phyloP scores from a whole-genome alignment of 2,329 filamentous ascomycete genomes.

The Polychaeton citri region DNA sequence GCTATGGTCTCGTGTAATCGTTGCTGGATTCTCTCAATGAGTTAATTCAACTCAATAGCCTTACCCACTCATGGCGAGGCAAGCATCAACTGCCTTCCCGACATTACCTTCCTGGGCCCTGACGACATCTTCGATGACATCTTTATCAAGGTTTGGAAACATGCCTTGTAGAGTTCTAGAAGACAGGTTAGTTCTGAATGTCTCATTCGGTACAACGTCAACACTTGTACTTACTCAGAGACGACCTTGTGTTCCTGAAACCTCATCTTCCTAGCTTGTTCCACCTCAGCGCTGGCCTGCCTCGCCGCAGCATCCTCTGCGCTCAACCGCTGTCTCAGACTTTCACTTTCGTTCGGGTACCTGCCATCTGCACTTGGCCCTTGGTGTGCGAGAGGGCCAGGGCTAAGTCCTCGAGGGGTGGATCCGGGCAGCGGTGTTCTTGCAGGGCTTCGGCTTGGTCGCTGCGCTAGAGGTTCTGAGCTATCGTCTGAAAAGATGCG shows the following conservation, averaged over 20 bases:
- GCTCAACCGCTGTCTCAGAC: conserved; percentile 38
- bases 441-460: not conserved
- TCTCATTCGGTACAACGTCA: not conserved
- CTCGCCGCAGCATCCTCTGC: conserved; percentile 80
- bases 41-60: too few species aligned
- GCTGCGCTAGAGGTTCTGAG: conserved; percentile 18
- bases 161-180: conserved; percentile 69
- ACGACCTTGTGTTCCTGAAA: conserved; percentile 77
- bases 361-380: not conserved
- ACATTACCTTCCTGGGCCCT: conserved; percentile 76
- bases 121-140: conserved; percentile 94
- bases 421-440: not conserved
- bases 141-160: conserved; percentile 90
- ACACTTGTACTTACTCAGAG: conserved; percentile 49
- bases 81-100: conserved; percentile 35
- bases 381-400: conserved; percentile 1
- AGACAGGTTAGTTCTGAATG: not conserved
- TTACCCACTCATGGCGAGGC: conserved; percentile 27
- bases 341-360: conserved; percentile 1
- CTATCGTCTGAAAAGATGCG: conserved; percentile 76
- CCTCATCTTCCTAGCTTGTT: conserved; percentile 73
- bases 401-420: conserved; percentile 2
- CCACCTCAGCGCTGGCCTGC: conserved; percentile 79
- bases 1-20: too few species aligned
- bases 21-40: too few species aligned